These are phyloP conservation scores for Pleurotus sapidus DNA, from an alignment of 768 basidiomycete genomes.

Conservation along the genomic window DNA sequence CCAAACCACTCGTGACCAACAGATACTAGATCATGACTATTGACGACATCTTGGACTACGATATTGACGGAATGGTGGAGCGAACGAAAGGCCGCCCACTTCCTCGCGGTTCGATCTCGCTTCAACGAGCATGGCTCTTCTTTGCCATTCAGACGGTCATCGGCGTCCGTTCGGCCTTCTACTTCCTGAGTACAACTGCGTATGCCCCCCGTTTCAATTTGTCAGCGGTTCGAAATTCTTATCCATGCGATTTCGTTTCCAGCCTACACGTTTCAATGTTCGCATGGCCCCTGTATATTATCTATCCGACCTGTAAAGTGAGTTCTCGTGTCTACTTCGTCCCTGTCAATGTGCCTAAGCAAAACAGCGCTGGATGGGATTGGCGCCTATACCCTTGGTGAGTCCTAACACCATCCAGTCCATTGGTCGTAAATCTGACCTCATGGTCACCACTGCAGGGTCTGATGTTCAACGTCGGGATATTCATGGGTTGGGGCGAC, in stretches of 20 bases:
- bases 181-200: slow-evolving; percentile 18
- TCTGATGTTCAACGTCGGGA: slow-evolving; percentile 27
- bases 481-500: slow-evolving; percentile 30
- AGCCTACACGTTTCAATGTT: slow-evolving; percentile 22
- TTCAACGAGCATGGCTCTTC: slow-evolving; percentile 24
- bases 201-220: slow-evolving; percentile 7
- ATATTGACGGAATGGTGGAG: slow-evolving; percentile 24
- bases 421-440: background rate
- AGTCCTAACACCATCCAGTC: background rate
- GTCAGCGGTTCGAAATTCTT: background rate
- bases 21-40: slow-evolving; percentile 27
- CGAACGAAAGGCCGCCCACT: slow-evolving; percentile 23
- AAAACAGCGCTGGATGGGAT: slow-evolving; percentile 25
- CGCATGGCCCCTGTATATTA: slow-evolving; percentile 27
- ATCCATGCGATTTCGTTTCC: background rate
- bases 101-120: slow-evolving; percentile 24
- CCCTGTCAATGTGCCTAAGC: background rate
- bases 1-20: background rate
- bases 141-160: slow-evolving; percentile 20
- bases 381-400: slow-evolving; percentile 27
- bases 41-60: slow-evolving; percentile 26
- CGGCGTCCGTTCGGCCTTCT: slow-evolving; percentile 19
- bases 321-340: background rate
- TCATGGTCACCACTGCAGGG: slow-evolving; percentile 16
- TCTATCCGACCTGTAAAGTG: slow-evolving; percentile 33